Conservation (phyloP, 306 rosid species). For the Castanopsis chinensis region DNA sequence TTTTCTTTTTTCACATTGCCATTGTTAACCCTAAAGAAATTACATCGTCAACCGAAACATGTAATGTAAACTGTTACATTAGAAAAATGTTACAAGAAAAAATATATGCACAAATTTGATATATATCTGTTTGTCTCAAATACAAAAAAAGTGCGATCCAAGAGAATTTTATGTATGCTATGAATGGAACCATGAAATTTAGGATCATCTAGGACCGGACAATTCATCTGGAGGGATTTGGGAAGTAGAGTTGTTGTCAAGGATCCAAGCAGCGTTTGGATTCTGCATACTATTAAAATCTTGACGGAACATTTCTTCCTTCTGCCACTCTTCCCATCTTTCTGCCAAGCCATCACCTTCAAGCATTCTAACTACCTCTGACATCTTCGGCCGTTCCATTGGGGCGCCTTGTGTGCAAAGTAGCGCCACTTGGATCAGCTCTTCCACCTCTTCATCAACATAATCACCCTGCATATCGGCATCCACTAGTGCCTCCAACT, state of each 20-base stretch:
- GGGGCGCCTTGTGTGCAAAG: slow-evolving; percentile 84
- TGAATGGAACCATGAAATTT: background rate
- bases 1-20: slow-evolving; percentile 27
- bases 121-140: slow-evolving; percentile 19
- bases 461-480: slow-evolving; percentile 66
- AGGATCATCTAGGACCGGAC: slow-evolving; percentile 81
- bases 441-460: slow-evolving; percentile 57
- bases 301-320: slow-evolving; percentile 68
- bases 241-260: slow-evolving; percentile 56
- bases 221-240: slow-evolving; percentile 72
- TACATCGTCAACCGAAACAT: slow-evolving; percentile 34
- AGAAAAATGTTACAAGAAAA: slow-evolving; percentile 29
- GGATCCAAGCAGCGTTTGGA: slow-evolving; percentile 60
- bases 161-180: slow-evolving; percentile 20
- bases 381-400: slow-evolving; percentile 89
- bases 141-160: slow-evolving; percentile 28
- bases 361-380: slow-evolving; percentile 90
- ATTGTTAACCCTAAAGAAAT: slow-evolving; percentile 34
- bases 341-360: slow-evolving; percentile 91
- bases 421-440: slow-evolving; percentile 82
- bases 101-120: slow-evolving; percentile 62
- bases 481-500: slow-evolving; percentile 72
- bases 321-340: slow-evolving; percentile 95
- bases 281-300: slow-evolving; percentile 45
- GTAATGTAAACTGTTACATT: slow-evolving; percentile 26